These are phyloP conservation scores for Penicillium sp. DNA, from an alignment of 2,329 filamentous ascomycete genomes.

Conservation along the genomic window DNA sequence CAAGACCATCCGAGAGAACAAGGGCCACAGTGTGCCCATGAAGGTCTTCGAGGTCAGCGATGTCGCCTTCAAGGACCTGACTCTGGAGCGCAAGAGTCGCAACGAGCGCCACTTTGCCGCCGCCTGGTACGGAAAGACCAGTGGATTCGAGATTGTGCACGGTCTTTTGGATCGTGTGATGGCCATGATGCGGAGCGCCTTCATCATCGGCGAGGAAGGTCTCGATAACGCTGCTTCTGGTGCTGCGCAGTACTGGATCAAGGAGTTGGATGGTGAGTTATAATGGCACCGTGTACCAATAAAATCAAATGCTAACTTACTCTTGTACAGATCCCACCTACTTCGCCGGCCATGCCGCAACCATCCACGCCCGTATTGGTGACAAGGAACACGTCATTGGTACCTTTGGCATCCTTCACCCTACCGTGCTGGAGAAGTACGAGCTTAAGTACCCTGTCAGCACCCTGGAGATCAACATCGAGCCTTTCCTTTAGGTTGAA, in stretches of 20 bases:
- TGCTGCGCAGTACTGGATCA: conserved; percentile 83
- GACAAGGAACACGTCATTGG: conserved; percentile 78
- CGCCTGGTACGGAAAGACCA: conserved; percentile 90
- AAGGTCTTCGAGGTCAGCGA: conserved; percentile 91
- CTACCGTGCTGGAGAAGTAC: conserved; percentile 88
- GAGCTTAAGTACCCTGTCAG: conserved; percentile 91
- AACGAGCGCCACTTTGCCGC: conserved; percentile 97
- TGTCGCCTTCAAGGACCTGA: conserved; percentile 84
- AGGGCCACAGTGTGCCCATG: conserved; percentile 81
- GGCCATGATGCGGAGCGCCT: conserved; percentile 83
- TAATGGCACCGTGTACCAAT: neutral
- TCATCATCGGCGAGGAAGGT: conserved; percentile 74
- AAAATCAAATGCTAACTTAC: neutral
- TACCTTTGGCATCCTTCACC: conserved; percentile 91
- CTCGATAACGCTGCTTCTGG: conserved; percentile 59
- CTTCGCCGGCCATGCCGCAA: conserved; percentile 84
- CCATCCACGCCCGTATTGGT: conserved; percentile 72
- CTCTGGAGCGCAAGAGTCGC: conserved; percentile 77
- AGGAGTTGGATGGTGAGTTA: conserved; percentile 73
- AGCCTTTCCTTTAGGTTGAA: conserved; percentile 72
- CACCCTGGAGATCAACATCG: conserved; percentile 90
- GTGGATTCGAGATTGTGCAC: conserved; percentile 94
- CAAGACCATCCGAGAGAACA: conserved; percentile 93
- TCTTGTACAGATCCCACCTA: conserved; percentile 71
- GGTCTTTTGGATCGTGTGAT: conserved; percentile 89